A percentile compares a stretch with the other conserved stretches of the same genome.
Evolutionary conservation across 163 green algal species (phyloP).

Genomic region (Coccomyxa subellipsoidea): DNA sequence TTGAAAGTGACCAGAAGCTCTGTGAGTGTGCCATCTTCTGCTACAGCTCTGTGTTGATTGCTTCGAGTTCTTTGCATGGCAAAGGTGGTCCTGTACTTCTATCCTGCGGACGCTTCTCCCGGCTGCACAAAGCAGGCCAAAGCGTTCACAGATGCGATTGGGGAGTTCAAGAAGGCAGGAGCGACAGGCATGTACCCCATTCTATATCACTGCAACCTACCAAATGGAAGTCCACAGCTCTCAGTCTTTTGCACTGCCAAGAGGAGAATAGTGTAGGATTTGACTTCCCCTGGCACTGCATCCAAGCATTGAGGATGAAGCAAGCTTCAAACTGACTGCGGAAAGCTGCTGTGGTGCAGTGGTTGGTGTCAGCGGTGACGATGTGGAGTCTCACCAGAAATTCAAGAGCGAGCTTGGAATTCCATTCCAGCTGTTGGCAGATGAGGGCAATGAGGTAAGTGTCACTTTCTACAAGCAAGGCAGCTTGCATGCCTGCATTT

Average conservation of each 20-base stretch:
- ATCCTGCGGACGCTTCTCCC: conserved; percentile 9
- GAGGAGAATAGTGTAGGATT: not conserved
- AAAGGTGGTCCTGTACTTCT: conserved; percentile 19
- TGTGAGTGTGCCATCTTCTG: not conserved
- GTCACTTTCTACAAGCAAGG: not conserved
- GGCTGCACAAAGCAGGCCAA: conserved; percentile 26
- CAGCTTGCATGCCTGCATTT: not conserved
- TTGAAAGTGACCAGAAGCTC: not conserved
- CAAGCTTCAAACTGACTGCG: not conserved
- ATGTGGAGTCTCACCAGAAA: conserved; percentile 7
- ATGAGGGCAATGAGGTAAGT: conserved; percentile 17
- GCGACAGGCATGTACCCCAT: not conserved
- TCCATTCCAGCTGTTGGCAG: conserved; percentile 20
- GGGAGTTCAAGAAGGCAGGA: conserved; percentile 15
- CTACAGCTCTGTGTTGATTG: not conserved
- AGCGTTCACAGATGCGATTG: conserved; percentile 6
- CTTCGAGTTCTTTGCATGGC: not conserved
- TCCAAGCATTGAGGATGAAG: not conserved
- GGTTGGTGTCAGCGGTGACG: conserved; percentile 14
- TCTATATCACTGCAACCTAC: no score
- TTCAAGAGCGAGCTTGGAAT: conserved; percentile 15
- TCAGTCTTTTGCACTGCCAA: not conserved
- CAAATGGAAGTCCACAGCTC: no score
- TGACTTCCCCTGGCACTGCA: not conserved
- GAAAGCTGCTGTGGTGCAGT: conserved; percentile 9